Evolutionary conservation across 352 stramenopile genomes (phyloP), one percentile per base, ranked within the genome.

Genomic region (Phytopythium sindhum): DNA sequence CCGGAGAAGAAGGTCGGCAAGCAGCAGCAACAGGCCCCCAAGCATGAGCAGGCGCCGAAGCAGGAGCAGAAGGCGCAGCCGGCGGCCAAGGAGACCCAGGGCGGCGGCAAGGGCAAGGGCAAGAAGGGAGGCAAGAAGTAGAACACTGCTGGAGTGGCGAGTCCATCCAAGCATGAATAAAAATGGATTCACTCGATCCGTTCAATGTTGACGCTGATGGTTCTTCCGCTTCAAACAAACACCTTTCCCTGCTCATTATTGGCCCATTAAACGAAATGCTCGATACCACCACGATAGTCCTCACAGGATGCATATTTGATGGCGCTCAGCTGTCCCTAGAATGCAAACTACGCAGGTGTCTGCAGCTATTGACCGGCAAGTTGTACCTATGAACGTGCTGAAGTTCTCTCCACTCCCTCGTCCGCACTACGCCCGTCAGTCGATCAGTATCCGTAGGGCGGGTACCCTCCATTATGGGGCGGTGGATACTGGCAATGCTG

Each of bases 401-500:
- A n/a, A 48, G 2, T 14, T 21, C 41, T 48, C 17, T 26, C 21
- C 19, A 23, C 42, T 11, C 39, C 42, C 42, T 48, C 19, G 17
- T n/a, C 17, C 4, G 17, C 12, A 14, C 42, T n/a, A 7, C 39
- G 15, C 5, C 39, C 12, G 15, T 10, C 23, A 41, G 19, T 26
- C 31, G 64, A 72, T 55, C 60, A 58, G 11, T 67, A 67, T 35
- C 68, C 56, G 45, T 72, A 72, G 23, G 75, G 55, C 61, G 74
- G 63, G 56, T 78, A 78, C 37, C 67, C 69, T 52, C 61, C 55
- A 10, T 47, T 55, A 4, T 64, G 51, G 2, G 61, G 44, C 4
- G 73, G 60, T 56, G 69, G 69, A 39, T 81, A 77, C 21, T 70
- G 62, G 28, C 62, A 29, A 48, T 77, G 72, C 42, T 68, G 64